phyloP scores from a whole-genome alignment of 768 basidiomycete genomes.

The Cyclocybe cylindracea region DNA sequence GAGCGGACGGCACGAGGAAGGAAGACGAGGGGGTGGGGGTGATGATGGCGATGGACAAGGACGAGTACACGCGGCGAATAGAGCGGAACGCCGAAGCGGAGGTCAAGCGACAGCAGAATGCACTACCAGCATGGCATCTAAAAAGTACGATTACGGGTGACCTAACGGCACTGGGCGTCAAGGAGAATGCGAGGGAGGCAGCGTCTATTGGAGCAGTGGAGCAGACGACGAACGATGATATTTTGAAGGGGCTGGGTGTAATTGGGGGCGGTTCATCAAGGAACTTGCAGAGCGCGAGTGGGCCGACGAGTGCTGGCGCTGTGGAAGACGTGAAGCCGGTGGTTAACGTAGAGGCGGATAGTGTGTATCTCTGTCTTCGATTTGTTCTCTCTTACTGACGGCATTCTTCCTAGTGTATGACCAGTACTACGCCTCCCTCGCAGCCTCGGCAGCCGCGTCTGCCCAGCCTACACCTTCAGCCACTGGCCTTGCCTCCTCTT shows the following conservation, averaged over 20 bases:
- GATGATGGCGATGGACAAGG: constrained; percentile 88
- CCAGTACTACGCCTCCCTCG: constrained; percentile 79
- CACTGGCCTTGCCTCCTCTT: constrained; percentile 35
- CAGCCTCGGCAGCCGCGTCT: constrained; percentile 55
- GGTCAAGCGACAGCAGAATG: constrained; percentile 87
- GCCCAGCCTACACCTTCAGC: constrained; percentile 67
- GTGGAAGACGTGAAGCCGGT: constrained; percentile 41
- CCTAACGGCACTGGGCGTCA: constrained; percentile 82
- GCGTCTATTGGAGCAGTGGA: constrained; percentile 24
- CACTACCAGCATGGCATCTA: constrained; percentile 92
- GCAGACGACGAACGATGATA: constrained; percentile 66
- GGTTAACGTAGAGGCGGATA: constrained; percentile 61
- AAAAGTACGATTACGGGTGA: constrained; percentile 95
- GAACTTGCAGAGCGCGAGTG: constrained; percentile 22
- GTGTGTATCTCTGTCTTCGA: constrained; percentile 40
- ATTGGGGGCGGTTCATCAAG: constrained; percentile 36
- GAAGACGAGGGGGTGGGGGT: constrained; percentile 82
- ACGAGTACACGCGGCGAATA: constrained; percentile 68
- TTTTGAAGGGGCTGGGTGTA: constrained; percentile 67
- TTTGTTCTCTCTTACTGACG: neutral
- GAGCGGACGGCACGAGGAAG: constrained; percentile 57
- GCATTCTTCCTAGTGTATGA: constrained; percentile 59
- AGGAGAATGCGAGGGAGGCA: constrained; percentile 63
- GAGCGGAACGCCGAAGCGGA: constrained; percentile 83
- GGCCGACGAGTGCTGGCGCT: constrained; percentile 11